A percentile compares a stretch with the other conserved stretches of the same genome.
Conservation (phyloP, 805 yeast species). For the Nakazawaea ishiwadae region DNA sequence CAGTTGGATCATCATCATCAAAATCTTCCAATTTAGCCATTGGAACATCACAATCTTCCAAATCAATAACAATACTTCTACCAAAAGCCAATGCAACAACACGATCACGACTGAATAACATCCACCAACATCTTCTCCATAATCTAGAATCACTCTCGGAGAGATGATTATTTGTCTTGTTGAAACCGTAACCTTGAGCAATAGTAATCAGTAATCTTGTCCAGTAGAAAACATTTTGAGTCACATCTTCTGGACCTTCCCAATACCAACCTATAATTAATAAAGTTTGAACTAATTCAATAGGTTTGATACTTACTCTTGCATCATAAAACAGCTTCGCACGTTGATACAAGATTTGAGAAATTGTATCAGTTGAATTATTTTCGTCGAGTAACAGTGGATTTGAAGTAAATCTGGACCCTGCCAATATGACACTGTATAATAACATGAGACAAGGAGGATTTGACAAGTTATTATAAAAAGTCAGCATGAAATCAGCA, state of each 20-base stretch:
- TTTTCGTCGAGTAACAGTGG: slow-evolving; percentile 43
- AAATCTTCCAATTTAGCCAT: slow-evolving; percentile 67
- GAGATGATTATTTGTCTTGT: slow-evolving; percentile 24
- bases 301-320: slow-evolving; percentile 60
- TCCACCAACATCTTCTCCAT: slow-evolving; percentile 74
- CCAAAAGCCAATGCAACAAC: slow-evolving; percentile 70
- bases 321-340: slow-evolving; percentile 75
- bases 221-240: slow-evolving; percentile 67
- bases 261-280: slow-evolving; percentile 63
- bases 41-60: slow-evolving; percentile 74
- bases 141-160: slow-evolving; percentile 30
- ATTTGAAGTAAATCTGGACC: slow-evolving; percentile 55
- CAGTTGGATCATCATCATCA: slow-evolving; percentile 38
- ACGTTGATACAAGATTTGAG: slow-evolving; percentile 59
- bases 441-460: slow-evolving; percentile 59
- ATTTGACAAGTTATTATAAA: slow-evolving; percentile 48
- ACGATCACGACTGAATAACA: slow-evolving; percentile 65
- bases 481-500: slow-evolving; percentile 51
- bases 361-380: slow-evolving; percentile 45
- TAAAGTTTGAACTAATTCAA: slow-evolving; percentile 56
- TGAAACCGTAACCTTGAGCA: slow-evolving; percentile 77
- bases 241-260: slow-evolving; percentile 69
- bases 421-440: slow-evolving; percentile 66
- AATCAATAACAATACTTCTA: slow-evolving; percentile 61
- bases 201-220: slow-evolving; percentile 61